These are phyloP conservation scores for Penicillium sp. DNA, from an alignment of 2,329 filamentous ascomycete genomes.

Conservation along the genomic window DNA sequence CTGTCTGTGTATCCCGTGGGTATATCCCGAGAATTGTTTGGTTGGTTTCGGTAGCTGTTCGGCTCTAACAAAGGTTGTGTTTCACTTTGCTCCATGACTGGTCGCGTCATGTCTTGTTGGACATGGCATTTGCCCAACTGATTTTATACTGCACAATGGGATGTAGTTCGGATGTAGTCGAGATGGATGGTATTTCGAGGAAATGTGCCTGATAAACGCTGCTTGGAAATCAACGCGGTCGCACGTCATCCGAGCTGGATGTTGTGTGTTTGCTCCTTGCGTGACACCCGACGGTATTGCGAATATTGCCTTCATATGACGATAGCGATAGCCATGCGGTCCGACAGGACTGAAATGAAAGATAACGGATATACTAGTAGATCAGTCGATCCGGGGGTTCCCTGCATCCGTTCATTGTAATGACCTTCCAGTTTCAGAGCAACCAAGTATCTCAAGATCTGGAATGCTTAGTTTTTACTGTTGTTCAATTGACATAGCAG, in stretches of 20 bases:
- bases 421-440: too few species aligned
- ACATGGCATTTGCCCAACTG: not conserved
- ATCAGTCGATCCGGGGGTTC: not conserved
- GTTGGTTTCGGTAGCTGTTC: not conserved
- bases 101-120: constrained; percentile 45
- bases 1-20: constrained; percentile 41
- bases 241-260: constrained; percentile 28
- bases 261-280: constrained; percentile 22
- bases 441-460: too few species aligned
- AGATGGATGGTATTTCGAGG: not conserved
- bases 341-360: not conserved
- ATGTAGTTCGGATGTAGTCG: too few species aligned
- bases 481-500: too few species aligned
- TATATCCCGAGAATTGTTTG: not conserved
- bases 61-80: constrained; percentile 12
- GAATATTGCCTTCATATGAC: not conserved
- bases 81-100: constrained; percentile 31
- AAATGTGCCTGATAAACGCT: not conserved
- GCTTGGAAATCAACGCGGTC: constrained; percentile 17
- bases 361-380: not conserved
- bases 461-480: too few species aligned
- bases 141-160: not conserved
- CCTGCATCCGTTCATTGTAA: not conserved
- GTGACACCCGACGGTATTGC: constrained; percentile 7
- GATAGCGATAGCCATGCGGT: not conserved